Evolutionary conservation across 2,329 filamentous ascomycete genomes (phyloP).

Genomic region (Sporothrix sp.): DNA sequence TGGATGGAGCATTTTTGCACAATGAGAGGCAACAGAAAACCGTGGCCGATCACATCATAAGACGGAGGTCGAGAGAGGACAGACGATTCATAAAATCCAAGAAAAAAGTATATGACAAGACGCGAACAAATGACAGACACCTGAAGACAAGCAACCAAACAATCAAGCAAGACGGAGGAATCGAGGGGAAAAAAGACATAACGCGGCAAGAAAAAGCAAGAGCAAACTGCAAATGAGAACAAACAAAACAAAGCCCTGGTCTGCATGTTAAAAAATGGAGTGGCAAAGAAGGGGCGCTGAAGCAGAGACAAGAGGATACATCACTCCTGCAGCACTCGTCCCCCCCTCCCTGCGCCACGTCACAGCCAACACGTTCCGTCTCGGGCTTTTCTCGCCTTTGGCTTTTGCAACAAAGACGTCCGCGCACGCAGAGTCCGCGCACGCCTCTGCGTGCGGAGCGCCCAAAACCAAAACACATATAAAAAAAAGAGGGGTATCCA

Average conservation of each 20-base stretch:
- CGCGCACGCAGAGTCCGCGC: constrained; percentile 7
- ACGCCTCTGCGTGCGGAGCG: constrained; percentile 6
- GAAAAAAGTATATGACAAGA: constrained; percentile 15
- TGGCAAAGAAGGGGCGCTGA: background rate
- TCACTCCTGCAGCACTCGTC: background rate
- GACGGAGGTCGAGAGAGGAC: background rate
- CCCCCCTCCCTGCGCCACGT: background rate
- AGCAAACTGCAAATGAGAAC: background rate
- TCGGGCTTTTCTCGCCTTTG: constrained; percentile 1
- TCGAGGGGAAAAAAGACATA: constrained; percentile 4
- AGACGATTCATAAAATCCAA: constrained; percentile 16
- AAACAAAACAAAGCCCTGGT: background rate
- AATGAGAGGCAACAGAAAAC: background rate
- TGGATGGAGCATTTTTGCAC: too few relatives aligned
- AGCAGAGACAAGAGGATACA: background rate
- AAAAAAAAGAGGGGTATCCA: constrained; percentile 19
- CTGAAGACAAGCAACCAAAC: constrained; percentile 5
- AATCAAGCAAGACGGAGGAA: too few relatives aligned
- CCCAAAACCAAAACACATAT: constrained; percentile 11
- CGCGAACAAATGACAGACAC: constrained; percentile 15
- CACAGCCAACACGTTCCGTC: background rate
- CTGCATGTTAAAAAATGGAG: background rate
- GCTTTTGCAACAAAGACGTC: constrained; percentile 4
- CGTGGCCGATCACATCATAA: constrained; percentile 4
- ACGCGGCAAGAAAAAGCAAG: background rate